Conservation (phyloP, 345 rosid genomes). For the Microcos paniculata region DNA sequence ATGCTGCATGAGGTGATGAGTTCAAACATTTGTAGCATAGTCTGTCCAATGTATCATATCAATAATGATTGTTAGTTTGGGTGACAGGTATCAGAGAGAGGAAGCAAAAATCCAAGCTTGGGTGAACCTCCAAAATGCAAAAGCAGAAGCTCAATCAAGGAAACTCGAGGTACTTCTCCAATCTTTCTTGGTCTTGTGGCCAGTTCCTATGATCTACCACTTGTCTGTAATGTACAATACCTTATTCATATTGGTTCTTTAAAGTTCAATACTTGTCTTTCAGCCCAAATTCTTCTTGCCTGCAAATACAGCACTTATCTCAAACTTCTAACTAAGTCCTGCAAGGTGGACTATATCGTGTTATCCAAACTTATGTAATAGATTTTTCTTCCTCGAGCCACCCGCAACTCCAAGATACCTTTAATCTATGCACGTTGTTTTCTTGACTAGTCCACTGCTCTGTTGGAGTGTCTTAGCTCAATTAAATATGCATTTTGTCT, state of each 20-base stretch:
- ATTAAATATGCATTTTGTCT: slow-evolving; percentile 6
- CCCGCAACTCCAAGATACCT: slow-evolving; percentile 23
- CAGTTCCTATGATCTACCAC: neutral
- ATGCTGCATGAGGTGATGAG: slow-evolving; percentile 70
- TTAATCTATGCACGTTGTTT: slow-evolving; percentile 11
- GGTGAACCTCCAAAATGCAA: slow-evolving; percentile 87
- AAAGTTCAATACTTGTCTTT: slow-evolving; percentile 8
- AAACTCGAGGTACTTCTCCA: slow-evolving; percentile 69
- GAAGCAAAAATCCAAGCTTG: slow-evolving; percentile 96
- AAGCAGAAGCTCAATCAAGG: slow-evolving; percentile 95
- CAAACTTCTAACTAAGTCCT: neutral
- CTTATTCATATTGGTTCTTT: neutral
- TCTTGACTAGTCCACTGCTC: slow-evolving; percentile 62
- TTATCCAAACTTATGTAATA: neutral
- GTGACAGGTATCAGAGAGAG: slow-evolving; percentile 80
- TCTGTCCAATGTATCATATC: neutral
- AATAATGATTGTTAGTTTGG: slow-evolving; percentile 2
- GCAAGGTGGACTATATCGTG: neutral
- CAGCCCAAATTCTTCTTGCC: neutral
- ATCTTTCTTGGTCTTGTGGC: neutral
- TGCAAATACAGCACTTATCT: neutral
- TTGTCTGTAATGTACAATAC: no score
- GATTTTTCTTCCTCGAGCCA: slow-evolving; percentile 60
- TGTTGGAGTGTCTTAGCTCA: slow-evolving; percentile 22
- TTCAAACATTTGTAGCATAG: slow-evolving; percentile 1